Evolutionary conservation across 768 basidiomycete genomes (phyloP).

Genomic region (Phaeotremella skinneri): DNA sequence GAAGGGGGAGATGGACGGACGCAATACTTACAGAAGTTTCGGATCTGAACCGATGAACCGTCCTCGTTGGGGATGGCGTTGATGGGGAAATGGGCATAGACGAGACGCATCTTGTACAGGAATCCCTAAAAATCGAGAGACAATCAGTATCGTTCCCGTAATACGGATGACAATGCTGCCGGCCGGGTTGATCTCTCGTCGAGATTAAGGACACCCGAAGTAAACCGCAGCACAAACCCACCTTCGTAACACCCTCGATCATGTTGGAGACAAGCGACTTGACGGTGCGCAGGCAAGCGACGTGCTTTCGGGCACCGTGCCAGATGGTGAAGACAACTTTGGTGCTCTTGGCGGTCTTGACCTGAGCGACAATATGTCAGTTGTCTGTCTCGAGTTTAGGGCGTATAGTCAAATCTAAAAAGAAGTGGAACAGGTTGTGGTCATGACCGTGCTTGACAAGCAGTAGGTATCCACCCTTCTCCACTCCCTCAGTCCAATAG

Average conservation of each 20-base stretch:
- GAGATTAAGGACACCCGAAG: no score
- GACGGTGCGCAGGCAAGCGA: conserved; percentile 96
- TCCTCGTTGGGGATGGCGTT: conserved; percentile 69
- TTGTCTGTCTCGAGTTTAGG: no score
- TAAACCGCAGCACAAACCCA: conserved; percentile 50
- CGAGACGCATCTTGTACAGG: conserved; percentile 99
- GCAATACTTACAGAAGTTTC: conserved; percentile 51
- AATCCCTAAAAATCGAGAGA: conserved; percentile 66
- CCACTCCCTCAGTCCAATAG: no score
- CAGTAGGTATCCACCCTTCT: no score
- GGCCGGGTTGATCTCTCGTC: no score
- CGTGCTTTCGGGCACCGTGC: conserved; percentile 97
- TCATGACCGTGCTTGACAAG: no score
- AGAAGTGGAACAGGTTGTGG: no score
- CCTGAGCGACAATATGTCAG: conserved; percentile 36
- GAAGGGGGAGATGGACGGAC: background rate
- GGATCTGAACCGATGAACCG: conserved; percentile 50
- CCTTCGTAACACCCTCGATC: conserved; percentile 96
- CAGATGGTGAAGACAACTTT: conserved; percentile 90
- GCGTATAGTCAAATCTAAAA: no score
- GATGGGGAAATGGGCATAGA: conserved; percentile 99
- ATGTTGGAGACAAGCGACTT: conserved; percentile 94
- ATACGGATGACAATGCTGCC: background rate
- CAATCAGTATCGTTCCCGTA: background rate
- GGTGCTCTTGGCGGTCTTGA: conserved; percentile 60